Conservation (phyloP, 2,329 filamentous ascomycete species). For the Talaromyces sp. region DNA sequence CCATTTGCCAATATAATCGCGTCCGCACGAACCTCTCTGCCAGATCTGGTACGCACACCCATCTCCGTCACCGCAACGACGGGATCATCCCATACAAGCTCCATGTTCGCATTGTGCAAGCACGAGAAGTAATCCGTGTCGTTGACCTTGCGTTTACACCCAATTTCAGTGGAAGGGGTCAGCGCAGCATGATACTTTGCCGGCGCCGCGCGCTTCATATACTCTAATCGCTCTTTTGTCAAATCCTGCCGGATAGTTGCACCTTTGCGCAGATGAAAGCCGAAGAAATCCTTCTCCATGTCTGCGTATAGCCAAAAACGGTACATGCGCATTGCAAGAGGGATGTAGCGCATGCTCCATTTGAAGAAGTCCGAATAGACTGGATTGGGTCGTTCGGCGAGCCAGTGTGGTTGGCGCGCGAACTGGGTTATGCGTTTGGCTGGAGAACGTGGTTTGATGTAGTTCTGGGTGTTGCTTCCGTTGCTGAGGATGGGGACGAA, state of each 20-base stretch:
- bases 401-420: conserved; percentile 50
- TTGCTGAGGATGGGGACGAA: conserved; percentile 46
- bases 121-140: conserved; percentile 47
- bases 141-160: conserved; percentile 48
- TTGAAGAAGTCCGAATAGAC: conserved; percentile 42
- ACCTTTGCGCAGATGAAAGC: conserved; percentile 41
- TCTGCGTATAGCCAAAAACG: conserved; percentile 42
- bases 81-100: conserved; percentile 41
- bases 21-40: conserved; percentile 41
- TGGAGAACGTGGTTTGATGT: conserved; percentile 21
- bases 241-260: conserved; percentile 34
- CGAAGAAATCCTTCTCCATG: conserved; percentile 45
- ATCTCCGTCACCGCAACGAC: conserved; percentile 38
- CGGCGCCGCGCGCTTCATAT: conserved; percentile 44
- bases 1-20: conserved; percentile 50
- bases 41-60: conserved; percentile 40
- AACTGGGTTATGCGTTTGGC: conserved; percentile 47
- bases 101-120: conserved; percentile 42
- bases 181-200: conserved; percentile 44
- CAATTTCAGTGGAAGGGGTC: conserved; percentile 44
- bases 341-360: conserved; percentile 45
- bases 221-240: conserved; percentile 39
- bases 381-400: conserved; percentile 45
- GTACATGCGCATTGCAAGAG: conserved; percentile 45
- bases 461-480: conserved; percentile 22